Base-by-base conservation (phyloP, 2,329 filamentous ascomycete species). In the Dendryphion nanum region DNA sequence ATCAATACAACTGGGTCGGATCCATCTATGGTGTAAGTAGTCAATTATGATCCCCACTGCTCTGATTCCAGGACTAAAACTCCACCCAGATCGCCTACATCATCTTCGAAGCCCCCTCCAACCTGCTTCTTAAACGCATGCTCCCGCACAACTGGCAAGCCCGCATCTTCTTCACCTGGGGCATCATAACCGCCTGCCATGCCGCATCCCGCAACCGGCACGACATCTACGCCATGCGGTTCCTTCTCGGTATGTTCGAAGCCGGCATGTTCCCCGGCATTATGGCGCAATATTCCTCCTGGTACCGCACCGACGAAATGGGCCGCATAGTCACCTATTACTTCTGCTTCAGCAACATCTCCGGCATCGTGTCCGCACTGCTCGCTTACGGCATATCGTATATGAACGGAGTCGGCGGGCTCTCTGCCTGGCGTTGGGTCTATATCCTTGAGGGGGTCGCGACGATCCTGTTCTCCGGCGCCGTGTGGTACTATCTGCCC, bases 361-460 rank as follows among this genome's bases (percentile, higher is more conserved):
- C 63, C 6, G 60, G 62, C 6, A 60, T 63, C 13, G 57, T 67
- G 17, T 53, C 59, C 18, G 62, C 62, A 4, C 41, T 55, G 3
- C 41, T 60, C 8, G 38, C 50, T 21, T 52, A 50, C 33, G 51
- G 41, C 1, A 48, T 55, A 8, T 44, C 44, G 4, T 50, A 55
- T 31, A 54, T 54, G 46, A 37, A 55, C 18, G 51, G 48, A 2
- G 13, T 53, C 4, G 33, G 31, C 5, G 47, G 53, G 3, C 30
- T 57, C 5, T 47, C 34, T 12, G 44, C 43, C 5, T 53, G 57
- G 51, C 39, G 48, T 14, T 55, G 52, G 68, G 64, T 74, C 2
- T 74, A 69, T 39, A 53, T 74, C 10, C 55, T 74, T 1, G 71
- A 73, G 47, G 71, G 71, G 2, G 40, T 72, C 8, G 47, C 55